Base-by-base conservation (phyloP, 768 basidiomycete genomes). In the Tricholoma matsutake region DNA sequence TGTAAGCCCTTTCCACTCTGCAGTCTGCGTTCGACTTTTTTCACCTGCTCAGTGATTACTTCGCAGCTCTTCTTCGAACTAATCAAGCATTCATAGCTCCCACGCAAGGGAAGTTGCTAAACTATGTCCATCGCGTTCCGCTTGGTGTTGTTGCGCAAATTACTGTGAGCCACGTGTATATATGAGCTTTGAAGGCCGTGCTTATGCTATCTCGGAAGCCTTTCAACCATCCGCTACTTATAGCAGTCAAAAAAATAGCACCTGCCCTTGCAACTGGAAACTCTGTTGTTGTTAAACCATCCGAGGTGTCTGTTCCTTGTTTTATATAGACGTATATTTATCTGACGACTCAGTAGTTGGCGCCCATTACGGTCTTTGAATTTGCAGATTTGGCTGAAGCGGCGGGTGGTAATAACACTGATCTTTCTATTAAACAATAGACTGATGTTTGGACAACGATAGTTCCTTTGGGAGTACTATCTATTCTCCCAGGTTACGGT, bases 81-180 rank as follows among this genome's bases (percentile, higher is more conserved):
- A 80, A 84, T 47, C 85, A 87, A 69, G 80, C 75, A 6, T 87
- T 85, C 62, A 80, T 93, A 16, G 85, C 89, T 13, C 93, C 92
- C 2, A 91, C 90, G 0, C 88, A 92, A 65, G 93, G 93, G 0
- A 85, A 83, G 57, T 71, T 94, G 39, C 74, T 94, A 35, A 94
- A 94, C 67, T 88, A 91, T 70, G 87, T 94, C 5, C 82, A 85
- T 54, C 82, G 93, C 13, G 79, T 92, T 10, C 92, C 93, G 0
- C 81, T 95, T 0, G 93, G 93, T 10, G 92, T 94, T n/a, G 91
- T 93, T 39, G 92, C 88, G 0, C 92, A 94, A 69, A 90, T 95
- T 25, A 94, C 91, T 13, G 92, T 91, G 60, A 70, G 81, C 58
- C 29, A n/a, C 28, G 13, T 35, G 35, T 9, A 22, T 52, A 6